Evolutionary conservation across 805 yeast species (phyloP).

Genomic region (Candida jianshihensis): DNA sequence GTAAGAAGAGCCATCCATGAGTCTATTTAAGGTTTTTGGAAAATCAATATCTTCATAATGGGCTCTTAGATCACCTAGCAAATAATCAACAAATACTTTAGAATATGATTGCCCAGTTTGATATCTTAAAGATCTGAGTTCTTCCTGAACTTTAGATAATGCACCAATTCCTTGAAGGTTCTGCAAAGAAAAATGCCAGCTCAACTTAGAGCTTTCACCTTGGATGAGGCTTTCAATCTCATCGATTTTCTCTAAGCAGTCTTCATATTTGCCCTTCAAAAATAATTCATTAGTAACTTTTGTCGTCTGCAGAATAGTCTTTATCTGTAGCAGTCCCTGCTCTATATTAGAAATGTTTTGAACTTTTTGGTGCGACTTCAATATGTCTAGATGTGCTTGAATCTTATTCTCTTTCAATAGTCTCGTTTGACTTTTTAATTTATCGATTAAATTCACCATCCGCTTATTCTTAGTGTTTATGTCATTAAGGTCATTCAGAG

Average conservation of each 20-base stretch:
- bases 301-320: conserved; percentile 36
- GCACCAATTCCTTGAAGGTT: conserved; percentile 27
- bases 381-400: conserved; percentile 39
- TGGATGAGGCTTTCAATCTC: conserved; percentile 48
- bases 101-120: conserved; percentile 67
- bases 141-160: conserved; percentile 35
- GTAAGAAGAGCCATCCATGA: conserved; percentile 27
- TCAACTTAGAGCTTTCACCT: conserved; percentile 37
- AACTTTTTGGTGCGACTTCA: conserved; percentile 44
- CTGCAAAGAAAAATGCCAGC: conserved; percentile 35
- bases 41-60: conserved; percentile 47
- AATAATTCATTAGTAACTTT: conserved; percentile 43
- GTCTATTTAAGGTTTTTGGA: conserved; percentile 43
- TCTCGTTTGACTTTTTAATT: conserved; percentile 39
- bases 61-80: conserved; percentile 54
- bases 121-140: conserved; percentile 47
- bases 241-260: conserved; percentile 52
- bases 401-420: conserved; percentile 44
- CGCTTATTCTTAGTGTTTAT: conserved; percentile 49
- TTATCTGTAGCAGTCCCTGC: conserved; percentile 46
- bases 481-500: conserved; percentile 68
- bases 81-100: conserved; percentile 43
- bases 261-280: conserved; percentile 37
- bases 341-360: conserved; percentile 59
- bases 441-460: conserved; percentile 41